These are phyloP conservation scores for Cyclotella cryptica DNA, from an alignment of 108 stramenopile genomes.

Conservation along the genomic window DNA sequence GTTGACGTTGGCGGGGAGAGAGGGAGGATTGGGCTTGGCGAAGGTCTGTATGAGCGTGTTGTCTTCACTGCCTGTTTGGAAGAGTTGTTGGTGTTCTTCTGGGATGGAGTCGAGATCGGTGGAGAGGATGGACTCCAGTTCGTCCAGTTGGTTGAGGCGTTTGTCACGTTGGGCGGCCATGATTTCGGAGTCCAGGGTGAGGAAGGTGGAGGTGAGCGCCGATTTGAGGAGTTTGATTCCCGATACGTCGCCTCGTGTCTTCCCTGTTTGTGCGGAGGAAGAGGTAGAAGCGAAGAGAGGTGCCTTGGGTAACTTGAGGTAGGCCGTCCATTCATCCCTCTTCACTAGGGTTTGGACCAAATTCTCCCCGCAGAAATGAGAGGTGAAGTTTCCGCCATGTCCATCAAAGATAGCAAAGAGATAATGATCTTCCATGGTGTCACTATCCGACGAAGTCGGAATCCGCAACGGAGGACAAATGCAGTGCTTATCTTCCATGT, in stretches of 20 bases:
- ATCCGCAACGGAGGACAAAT: constrained; percentile 33
- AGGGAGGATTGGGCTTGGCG: constrained; percentile 19
- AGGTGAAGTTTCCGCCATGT: constrained; percentile 90
- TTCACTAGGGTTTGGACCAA: constrained; percentile 65
- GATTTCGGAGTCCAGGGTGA: constrained; percentile 63
- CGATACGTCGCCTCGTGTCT: constrained; percentile 42
- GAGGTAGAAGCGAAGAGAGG: not conserved
- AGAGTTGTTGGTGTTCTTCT: constrained; percentile 20
- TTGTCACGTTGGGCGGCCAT: constrained; percentile 21
- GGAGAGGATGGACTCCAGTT: constrained; percentile 20
- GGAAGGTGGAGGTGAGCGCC: constrained; percentile 74
- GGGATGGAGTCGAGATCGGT: constrained; percentile 8
- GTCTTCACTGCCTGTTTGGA: constrained; percentile 37
- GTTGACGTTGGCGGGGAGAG: constrained; percentile 30
- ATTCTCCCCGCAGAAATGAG: constrained; percentile 67
- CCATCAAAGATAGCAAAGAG: constrained; percentile 92
- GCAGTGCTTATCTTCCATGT: constrained; percentile 87
- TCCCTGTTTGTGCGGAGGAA: not conserved
- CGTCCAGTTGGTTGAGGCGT: constrained; percentile 31
- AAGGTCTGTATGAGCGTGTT: constrained; percentile 26
- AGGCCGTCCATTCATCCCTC: constrained; percentile 58
- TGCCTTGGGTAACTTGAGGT: constrained; percentile 49
- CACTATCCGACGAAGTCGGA: not conserved
- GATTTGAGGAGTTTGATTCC: constrained; percentile 65
- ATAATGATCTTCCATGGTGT: constrained; percentile 56